Percentiles rank a stretch among this genome's conserved stretches.
phyloP scores from a whole-genome alignment of 768 basidiomycete species.

The Fomitopsis pulvina region DNA sequence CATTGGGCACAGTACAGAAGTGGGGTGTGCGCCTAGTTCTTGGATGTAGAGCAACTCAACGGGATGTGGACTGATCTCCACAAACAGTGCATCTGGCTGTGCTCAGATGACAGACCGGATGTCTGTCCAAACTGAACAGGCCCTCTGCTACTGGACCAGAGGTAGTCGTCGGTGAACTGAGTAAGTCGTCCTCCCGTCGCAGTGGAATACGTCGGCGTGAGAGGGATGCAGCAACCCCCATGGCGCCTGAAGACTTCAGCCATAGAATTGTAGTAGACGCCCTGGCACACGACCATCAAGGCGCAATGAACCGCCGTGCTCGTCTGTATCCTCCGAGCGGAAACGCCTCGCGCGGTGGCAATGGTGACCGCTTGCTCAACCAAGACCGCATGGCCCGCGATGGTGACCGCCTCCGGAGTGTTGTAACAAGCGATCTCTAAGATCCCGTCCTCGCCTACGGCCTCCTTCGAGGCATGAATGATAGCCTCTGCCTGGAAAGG shows the following conservation, averaged over 20 bases:
- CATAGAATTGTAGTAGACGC: conserved; percentile 22
- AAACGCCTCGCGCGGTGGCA: conserved; percentile 23
- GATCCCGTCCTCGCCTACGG: conserved; percentile 8
- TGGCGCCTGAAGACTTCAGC: conserved; percentile 29
- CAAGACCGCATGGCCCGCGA: conserved; percentile 25
- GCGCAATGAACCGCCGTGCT: conserved; percentile 32
- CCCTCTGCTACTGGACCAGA: conserved; percentile 32
- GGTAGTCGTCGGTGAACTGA: conserved; percentile 29
- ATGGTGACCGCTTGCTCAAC: conserved; percentile 25
- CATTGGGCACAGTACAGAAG: conserved; percentile 22
- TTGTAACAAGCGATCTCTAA: conserved; percentile 39
- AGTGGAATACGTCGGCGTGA: conserved; percentile 31
- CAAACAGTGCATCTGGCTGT: conserved; percentile 22
- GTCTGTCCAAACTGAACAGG: conserved; percentile 32
- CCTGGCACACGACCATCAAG: conserved; percentile 31
- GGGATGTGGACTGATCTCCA: conserved; percentile 36
- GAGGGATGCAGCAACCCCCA: conserved; percentile 22
- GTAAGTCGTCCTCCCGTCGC: conserved; percentile 22
- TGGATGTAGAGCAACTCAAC: conserved; percentile 29
- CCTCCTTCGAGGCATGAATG: conserved; percentile 14
- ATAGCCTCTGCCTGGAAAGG: conserved; percentile 22
- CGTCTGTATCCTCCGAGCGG: conserved; percentile 31
- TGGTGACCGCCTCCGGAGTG: conserved; percentile 27
- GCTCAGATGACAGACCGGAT: conserved; percentile 13
- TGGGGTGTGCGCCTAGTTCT: conserved; percentile 12